These are phyloP conservation scores for Lepidium sativum DNA, from an alignment of 345 rosid species.

Conservation along the genomic window DNA sequence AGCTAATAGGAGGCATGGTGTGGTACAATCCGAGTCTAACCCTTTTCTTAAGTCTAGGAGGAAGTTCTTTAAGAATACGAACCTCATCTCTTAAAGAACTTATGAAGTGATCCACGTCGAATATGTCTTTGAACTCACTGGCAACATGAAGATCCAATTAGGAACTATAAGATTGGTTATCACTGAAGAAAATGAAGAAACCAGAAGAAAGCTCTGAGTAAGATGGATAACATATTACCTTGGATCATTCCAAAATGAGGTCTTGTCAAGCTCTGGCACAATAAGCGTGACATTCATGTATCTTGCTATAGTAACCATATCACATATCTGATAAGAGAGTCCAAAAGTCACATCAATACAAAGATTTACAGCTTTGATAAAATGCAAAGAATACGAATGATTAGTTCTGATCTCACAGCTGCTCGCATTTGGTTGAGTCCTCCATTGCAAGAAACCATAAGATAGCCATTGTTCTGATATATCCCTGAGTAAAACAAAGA, in stretches of 20 bases:
- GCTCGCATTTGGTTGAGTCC: slow-evolving; percentile 96
- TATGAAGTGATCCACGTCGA: slow-evolving; percentile 78
- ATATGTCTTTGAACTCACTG: slow-evolving; percentile 86
- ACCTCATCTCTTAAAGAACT: slow-evolving; percentile 77
- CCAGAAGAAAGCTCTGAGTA: neutral
- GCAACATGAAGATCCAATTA: neutral
- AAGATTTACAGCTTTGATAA: neutral
- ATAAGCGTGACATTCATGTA: slow-evolving; percentile 78
- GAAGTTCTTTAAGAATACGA: slow-evolving; percentile 70
- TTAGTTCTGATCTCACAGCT: slow-evolving; percentile 38
- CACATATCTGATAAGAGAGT: slow-evolving; percentile 54
- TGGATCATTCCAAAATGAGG: slow-evolving; percentile 90
- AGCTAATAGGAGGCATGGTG: slow-evolving; percentile 77
- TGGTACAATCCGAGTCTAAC: slow-evolving; percentile 50
- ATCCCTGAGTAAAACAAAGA: slow-evolving; percentile 45
- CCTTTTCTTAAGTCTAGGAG: slow-evolving; percentile 66
- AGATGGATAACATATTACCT: slow-evolving; percentile 31
- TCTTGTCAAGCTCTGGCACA: slow-evolving; percentile 80
- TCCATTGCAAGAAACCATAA: slow-evolving; percentile 90
- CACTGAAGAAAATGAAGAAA: neutral
- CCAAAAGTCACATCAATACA: neutral
- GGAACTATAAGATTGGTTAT: neutral
- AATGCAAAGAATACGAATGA: neutral
- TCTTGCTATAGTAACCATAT: slow-evolving; percentile 86
- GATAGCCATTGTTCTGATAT: slow-evolving; percentile 90